Conservation (phyloP, 2,329 filamentous ascomycete genomes). For the Aspergillus niger region DNA sequence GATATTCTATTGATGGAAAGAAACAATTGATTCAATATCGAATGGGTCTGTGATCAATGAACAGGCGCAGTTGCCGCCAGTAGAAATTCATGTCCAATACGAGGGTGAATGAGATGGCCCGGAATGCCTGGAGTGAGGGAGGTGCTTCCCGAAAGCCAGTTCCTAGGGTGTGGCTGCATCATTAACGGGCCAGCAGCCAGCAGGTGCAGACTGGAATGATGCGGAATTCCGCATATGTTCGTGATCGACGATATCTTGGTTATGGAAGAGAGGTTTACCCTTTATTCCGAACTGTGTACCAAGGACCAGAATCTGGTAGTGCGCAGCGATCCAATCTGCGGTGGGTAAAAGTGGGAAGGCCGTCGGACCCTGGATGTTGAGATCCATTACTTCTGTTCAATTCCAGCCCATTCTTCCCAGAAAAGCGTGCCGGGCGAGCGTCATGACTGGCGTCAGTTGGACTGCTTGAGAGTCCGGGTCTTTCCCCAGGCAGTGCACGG, state of each 20-base stretch:
- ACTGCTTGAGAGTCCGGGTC: not conserved
- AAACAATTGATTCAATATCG: not conserved
- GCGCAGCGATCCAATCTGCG: not conserved
- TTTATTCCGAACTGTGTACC: not conserved
- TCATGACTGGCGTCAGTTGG: conserved; percentile 3
- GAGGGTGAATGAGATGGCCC: not conserved
- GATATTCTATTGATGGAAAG: not conserved
- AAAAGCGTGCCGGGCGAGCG: not conserved
- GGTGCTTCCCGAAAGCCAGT: not conserved
- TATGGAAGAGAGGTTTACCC: not conserved
- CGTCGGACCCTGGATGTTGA: not conserved
- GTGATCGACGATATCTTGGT: not conserved
- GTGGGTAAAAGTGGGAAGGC: not conserved
- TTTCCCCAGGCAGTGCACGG: conserved; percentile 4
- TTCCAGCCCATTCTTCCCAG: conserved; percentile 4
- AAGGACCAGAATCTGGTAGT: not conserved
- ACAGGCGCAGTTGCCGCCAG: not conserved
- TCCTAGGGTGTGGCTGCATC: not conserved
- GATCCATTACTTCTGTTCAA: not conserved
- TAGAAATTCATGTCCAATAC: not conserved
- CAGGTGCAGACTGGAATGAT: not conserved
- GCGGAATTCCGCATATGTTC: not conserved
- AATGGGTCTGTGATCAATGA: not conserved
- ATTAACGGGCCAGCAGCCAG: not conserved
- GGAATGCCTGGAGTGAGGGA: not conserved